Evolutionary conservation across 306 rosid genomes (phyloP).

Genomic region (Citrullus mucosospermus): DNA sequence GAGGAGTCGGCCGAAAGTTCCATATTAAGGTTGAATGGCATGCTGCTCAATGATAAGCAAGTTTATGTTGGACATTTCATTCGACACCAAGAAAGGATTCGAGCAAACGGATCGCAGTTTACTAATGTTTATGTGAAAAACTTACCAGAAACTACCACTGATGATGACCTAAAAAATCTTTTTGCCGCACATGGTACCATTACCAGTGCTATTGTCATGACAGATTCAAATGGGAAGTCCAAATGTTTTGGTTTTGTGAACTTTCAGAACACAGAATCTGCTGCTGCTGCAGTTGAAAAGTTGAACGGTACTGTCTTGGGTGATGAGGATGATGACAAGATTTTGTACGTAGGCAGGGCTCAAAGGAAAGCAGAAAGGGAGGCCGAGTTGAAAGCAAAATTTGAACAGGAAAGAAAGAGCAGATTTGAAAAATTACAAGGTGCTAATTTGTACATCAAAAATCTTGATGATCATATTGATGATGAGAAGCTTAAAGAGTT

Average conservation of each 20-base stretch:
- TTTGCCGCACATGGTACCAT: constrained; percentile 44
- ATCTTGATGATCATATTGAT: constrained; percentile 54
- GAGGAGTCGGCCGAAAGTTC: constrained; percentile 58
- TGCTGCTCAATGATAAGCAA: constrained; percentile 63
- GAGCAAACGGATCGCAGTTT: constrained; percentile 34
- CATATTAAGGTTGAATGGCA: constrained; percentile 49
- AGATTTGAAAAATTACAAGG: constrained; percentile 76
- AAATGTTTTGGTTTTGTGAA: constrained; percentile 81
- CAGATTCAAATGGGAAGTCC: constrained; percentile 55
- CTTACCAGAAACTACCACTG: constrained; percentile 34
- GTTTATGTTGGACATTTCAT: constrained; percentile 53
- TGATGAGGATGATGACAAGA: constrained; percentile 51
- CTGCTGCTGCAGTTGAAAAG: constrained; percentile 54
- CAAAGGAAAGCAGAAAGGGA: constrained; percentile 65
- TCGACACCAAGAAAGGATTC: constrained; percentile 47
- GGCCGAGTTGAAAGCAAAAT: constrained; percentile 54
- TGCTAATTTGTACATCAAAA: constrained; percentile 70
- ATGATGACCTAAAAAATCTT: constrained; percentile 40
- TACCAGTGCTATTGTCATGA: constrained; percentile 54
- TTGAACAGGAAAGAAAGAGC: constrained; percentile 61
- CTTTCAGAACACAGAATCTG: constrained; percentile 37
- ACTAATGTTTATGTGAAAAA: constrained; percentile 76
- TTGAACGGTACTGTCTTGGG: constrained; percentile 39
- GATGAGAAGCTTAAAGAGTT: constrained; percentile 71
- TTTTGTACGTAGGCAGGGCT: constrained; percentile 67